Conservation (phyloP, 192 early-diverging fungal genomes). For the Phycomyces blakesleeanus region DNA sequence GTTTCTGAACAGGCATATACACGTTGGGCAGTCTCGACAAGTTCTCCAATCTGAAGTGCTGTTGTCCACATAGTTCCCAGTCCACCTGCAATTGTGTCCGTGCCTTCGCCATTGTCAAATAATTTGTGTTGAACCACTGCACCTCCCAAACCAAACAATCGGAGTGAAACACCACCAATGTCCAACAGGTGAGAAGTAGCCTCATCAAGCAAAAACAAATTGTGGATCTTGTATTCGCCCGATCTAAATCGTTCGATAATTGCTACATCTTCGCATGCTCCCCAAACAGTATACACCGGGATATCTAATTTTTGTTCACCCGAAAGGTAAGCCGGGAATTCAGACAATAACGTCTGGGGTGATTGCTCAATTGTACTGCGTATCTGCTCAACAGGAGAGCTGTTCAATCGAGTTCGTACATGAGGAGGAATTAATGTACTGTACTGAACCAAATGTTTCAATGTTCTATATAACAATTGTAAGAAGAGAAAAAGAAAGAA, state of each 20-base stretch:
- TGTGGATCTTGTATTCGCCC: conserved; percentile 43
- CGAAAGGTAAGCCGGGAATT: conserved; percentile 45
- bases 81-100: conserved; percentile 56
- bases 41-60: conserved; percentile 56
- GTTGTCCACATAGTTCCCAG: conserved; percentile 64
- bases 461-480: conserved; percentile 37
- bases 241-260: conserved; percentile 54
- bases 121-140: conserved; percentile 58
- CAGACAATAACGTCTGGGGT: conserved; percentile 42
- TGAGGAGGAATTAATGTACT: conserved; percentile 47
- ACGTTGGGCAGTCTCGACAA: conserved; percentile 53
- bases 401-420: conserved; percentile 37
- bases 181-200: conserved; percentile 45
- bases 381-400: conserved; percentile 36
- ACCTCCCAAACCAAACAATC: conserved; percentile 58
- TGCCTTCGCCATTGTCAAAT: conserved; percentile 62
- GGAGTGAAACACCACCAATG: conserved; percentile 51
- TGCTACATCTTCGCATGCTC: conserved; percentile 56
- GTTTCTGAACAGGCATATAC: conserved; percentile 56
- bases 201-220: conserved; percentile 55
- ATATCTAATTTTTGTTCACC: conserved; percentile 45
- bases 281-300: conserved; percentile 61
- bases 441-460: conserved; percentile 56
- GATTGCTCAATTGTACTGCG: conserved; percentile 41
- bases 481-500: not conserved